Base-by-base conservation (phyloP, 805 yeast genomes). In the Tetrapisispora phaffii region DNA sequence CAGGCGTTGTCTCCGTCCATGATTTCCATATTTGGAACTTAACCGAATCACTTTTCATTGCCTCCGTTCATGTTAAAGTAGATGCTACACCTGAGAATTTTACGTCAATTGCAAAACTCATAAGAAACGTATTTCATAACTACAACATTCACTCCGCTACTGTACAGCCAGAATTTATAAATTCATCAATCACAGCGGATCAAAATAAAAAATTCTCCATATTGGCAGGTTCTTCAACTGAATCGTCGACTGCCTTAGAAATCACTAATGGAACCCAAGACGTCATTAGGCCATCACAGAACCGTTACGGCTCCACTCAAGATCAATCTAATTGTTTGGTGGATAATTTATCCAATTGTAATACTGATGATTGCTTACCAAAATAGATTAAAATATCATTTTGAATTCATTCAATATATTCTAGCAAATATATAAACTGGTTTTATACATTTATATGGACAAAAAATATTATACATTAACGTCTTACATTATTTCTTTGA, bases 21-120 rank as follows among this genome's bases (percentile, higher is more conserved):
- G 98, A 90, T 66, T 81, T 90, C 72, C 98, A 90, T 65, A 81
- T 90, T 47, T 90, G 98, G 98, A 90, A 88, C 61, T 74, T 90
- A 54, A 85, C 89, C 41, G 98, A 90, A 66, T 82, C 80, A 49
- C 75, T 85, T 45, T 74, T 80, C 52, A 85, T 90, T 59, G 96
- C 97, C 1, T 82, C 96, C 1, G 72, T 93, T 48, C 98, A 90
- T 62, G 83, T 88, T 34, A 85, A 87, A 56, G 73, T 93, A 36
- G 72, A 75, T 43, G 66, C 75, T 13, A 69, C 75, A 10, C 83
- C 87, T n/a, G 77, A 74, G 45, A 71, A 76, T 22, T 93, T 87
- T 61, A 65, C 82, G 45, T 64, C 67, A n/a, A 74, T 85, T 42
- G 94, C 95, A 8, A 72, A 79, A 41, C 75, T 76, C 46, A 90